A percentile compares a stretch with the other conserved stretches of the same genome.
Conservation (phyloP, 2,329 filamentous ascomycete species). For the Zymoseptoria ardabiliae region DNA sequence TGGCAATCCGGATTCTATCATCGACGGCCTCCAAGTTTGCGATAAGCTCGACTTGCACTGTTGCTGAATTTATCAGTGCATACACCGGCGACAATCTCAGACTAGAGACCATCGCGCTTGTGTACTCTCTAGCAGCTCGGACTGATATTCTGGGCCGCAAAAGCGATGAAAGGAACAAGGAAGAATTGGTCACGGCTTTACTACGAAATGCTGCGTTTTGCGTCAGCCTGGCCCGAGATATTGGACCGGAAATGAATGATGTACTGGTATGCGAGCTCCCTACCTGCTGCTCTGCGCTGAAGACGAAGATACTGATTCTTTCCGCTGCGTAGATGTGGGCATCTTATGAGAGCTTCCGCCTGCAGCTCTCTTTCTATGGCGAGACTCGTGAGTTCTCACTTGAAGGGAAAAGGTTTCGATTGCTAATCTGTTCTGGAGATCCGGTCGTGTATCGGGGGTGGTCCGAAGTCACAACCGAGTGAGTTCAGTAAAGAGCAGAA, state of each 20-base stretch:
- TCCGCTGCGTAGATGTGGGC: neutral
- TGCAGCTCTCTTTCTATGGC: conserved; percentile 4
- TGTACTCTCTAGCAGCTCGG: conserved; percentile 13
- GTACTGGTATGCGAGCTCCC: conserved; percentile 1
- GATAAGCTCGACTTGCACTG: neutral
- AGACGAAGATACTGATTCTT: no score
- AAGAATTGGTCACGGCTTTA: conserved; percentile 9
- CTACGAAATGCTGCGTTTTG: conserved; percentile 6
- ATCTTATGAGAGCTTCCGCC: conserved; percentile 4
- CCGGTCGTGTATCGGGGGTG: conserved; percentile 7
- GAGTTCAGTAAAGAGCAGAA: no score
- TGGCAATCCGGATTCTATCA: neutral
- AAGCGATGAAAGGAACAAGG: conserved; percentile 1
- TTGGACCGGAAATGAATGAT: conserved; percentile 9
- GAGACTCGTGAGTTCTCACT: neutral
- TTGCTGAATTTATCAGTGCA: conserved; percentile 7
- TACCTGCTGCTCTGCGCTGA: no score
- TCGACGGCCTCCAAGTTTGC: neutral
- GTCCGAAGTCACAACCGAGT: conserved; percentile 61
- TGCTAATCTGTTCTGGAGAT: neutral
- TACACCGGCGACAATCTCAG: conserved; percentile 15
- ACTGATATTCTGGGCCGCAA: conserved; percentile 6
- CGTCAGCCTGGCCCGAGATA: conserved; percentile 8
- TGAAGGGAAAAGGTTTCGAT: neutral
- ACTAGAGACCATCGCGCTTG: conserved; percentile 15